Percentiles rank a stretch among this genome's conserved stretches.
These are phyloP conservation scores for Parietaria judaica DNA, from an alignment of 306 rosid species.

Conservation along the genomic window DNA sequence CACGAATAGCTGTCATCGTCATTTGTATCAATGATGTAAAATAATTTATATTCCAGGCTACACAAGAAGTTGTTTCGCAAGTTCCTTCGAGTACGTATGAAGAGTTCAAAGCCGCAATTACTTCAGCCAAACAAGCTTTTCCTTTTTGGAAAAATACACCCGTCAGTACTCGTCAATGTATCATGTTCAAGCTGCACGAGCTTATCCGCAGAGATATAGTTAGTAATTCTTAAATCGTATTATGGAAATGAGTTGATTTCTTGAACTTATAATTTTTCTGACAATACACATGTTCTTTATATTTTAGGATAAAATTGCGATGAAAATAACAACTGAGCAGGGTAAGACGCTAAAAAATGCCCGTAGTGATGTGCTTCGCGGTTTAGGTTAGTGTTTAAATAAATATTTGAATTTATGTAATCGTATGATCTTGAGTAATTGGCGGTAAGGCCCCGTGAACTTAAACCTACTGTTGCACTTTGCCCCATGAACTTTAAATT, in stretches of 20 bases:
- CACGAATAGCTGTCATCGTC: conserved; percentile 5
- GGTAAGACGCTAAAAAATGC: conserved; percentile 63
- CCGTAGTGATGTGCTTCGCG: conserved; percentile 51
- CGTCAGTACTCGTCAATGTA: conserved; percentile 45
- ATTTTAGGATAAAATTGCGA: conserved; percentile 55
- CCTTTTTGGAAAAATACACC: conserved; percentile 61
- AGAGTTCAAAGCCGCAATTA: conserved; percentile 68
- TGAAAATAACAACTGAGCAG: conserved; percentile 49
- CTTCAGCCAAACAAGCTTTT: conserved; percentile 70
- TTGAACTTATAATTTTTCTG: neutral
- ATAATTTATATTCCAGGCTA: conserved; percentile 42
- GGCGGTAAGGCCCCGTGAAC: too few species aligned
- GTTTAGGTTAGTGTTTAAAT: conserved; percentile 52
- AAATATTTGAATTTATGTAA: conserved; percentile 13
- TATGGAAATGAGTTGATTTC: neutral
- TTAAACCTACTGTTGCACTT: too few species aligned
- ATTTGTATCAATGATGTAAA: conserved; percentile 13
- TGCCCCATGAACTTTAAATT: too few species aligned
- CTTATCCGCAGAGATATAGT: conserved; percentile 67
- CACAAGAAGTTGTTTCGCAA: conserved; percentile 76
- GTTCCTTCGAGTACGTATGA: conserved; percentile 55
- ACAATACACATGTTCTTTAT: conserved; percentile 11
- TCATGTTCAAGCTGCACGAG: conserved; percentile 68
- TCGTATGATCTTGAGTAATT: neutral
- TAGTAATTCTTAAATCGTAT: conserved; percentile 18